Evolutionary conservation across 2,329 filamentous ascomycete genomes (phyloP).

Genomic region (Aureobasidium sp.): DNA sequence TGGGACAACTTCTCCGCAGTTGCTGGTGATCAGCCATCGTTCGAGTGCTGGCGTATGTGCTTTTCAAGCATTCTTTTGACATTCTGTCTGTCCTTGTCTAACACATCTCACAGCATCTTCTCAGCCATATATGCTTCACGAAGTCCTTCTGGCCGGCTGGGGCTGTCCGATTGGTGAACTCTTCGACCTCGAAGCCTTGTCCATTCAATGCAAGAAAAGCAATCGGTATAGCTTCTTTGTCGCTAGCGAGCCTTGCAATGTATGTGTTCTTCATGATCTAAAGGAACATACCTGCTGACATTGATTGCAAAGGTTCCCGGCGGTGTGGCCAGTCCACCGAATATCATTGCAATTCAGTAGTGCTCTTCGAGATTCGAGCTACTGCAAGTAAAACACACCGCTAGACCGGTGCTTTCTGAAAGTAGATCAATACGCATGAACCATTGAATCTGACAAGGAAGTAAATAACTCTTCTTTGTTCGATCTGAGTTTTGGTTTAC

Average conservation of each 20-base stretch:
- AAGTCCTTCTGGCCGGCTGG: slow-evolving; percentile 44
- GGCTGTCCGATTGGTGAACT: slow-evolving; percentile 47
- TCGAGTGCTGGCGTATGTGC: slow-evolving; percentile 30
- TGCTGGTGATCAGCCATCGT: slow-evolving; percentile 33
- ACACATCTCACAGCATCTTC: slow-evolving; percentile 23
- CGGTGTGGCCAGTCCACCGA: slow-evolving; percentile 34
- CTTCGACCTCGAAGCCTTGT: slow-evolving; percentile 43
- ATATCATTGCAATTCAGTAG: slow-evolving; percentile 28
- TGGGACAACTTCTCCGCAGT: slow-evolving; percentile 35
- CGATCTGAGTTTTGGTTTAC: too few relatives aligned
- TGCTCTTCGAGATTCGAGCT: not conserved
- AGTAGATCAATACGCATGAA: too few relatives aligned
- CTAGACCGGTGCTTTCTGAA: too few relatives aligned
- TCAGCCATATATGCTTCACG: slow-evolving; percentile 35
- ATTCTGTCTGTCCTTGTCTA: not conserved
- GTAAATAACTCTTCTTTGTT: too few relatives aligned
- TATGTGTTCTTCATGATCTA: slow-evolving; percentile 21
- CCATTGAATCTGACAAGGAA: too few relatives aligned
- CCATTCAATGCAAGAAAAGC: slow-evolving; percentile 32
- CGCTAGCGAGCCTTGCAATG: slow-evolving; percentile 42
- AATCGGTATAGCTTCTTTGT: slow-evolving; percentile 44
- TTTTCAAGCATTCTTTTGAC: not conserved
- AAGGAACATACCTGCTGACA: not conserved
- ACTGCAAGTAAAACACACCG: not conserved
- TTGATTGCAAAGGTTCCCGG: slow-evolving; percentile 24